phyloP scores from a whole-genome alignment of 192 early-diverging fungal genomes.

The Coemansia sp. region DNA sequence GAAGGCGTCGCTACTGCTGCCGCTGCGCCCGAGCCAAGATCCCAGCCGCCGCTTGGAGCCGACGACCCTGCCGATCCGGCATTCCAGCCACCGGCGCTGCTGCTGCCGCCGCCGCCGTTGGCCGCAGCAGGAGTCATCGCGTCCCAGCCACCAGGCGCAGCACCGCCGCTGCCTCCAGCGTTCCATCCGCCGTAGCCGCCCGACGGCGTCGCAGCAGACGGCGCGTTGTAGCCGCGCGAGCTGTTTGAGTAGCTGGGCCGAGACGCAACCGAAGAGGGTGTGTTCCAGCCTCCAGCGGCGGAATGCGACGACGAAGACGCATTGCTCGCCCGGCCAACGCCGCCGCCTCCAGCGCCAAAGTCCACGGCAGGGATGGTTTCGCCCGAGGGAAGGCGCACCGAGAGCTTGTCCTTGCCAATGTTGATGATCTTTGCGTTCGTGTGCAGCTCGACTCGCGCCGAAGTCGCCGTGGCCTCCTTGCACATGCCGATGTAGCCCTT shows the following conservation, averaged over 20 bases:
- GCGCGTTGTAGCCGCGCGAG: background rate
- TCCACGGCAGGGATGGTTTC: constrained; percentile 52
- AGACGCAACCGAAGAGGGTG: constrained; percentile 54
- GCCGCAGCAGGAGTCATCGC: constrained; percentile 23
- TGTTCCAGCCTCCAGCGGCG: constrained; percentile 16
- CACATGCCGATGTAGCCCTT: constrained; percentile 98
- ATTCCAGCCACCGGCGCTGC: constrained; percentile 11
- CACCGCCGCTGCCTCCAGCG: constrained; percentile 27
- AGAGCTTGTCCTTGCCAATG: constrained; percentile 76
- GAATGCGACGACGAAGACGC: background rate
- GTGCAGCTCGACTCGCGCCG: constrained; percentile 88
- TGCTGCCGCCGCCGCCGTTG: constrained; percentile 14
- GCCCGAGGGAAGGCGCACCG: constrained; percentile 59
- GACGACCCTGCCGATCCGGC: background rate
- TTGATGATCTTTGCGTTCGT: constrained; percentile 79
- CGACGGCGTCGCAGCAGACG: constrained; percentile 47
- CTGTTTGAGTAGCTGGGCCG: background rate
- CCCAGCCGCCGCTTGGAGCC: constrained; percentile 35
- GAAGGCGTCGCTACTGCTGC: constrained; percentile 60
- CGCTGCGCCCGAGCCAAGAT: constrained; percentile 12
- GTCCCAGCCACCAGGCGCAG: constrained; percentile 62
- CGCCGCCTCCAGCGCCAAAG: constrained; percentile 4
- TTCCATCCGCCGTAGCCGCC: constrained; percentile 52
- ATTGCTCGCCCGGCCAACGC: background rate
- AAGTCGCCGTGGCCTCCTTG: constrained; percentile 72